A percentile compares a stretch with the other conserved stretches of the same genome.
phyloP scores from a whole-genome alignment of 2,329 filamentous ascomycete genomes.

The Aureobasidium leucospermi region DNA sequence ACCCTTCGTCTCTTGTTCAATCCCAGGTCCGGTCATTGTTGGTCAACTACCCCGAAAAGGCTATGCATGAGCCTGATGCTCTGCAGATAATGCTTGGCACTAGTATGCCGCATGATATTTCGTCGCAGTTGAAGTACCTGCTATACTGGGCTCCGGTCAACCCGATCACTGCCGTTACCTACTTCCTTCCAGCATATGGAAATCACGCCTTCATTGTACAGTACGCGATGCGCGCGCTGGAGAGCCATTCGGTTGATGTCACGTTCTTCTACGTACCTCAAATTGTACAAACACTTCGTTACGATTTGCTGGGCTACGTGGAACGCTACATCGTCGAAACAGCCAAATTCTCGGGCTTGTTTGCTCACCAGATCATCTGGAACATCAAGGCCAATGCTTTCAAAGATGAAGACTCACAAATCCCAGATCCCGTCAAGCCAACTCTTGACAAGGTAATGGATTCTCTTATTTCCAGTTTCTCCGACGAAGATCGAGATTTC shows the following conservation, averaged over 20 bases:
- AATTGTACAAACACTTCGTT: slow-evolving; percentile 89
- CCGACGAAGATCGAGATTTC: slow-evolving; percentile 68
- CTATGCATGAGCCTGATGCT: slow-evolving; percentile 71
- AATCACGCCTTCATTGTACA: slow-evolving; percentile 92
- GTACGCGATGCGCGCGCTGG: slow-evolving; percentile 90
- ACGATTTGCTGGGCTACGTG: slow-evolving; percentile 88
- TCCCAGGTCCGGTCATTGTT: slow-evolving; percentile 73
- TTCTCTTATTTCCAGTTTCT: slow-evolving; percentile 76
- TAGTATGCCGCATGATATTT: slow-evolving; percentile 68
- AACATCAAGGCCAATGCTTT: slow-evolving; percentile 99
- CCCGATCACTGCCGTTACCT: slow-evolving; percentile 84
- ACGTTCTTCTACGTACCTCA: slow-evolving; percentile 99
- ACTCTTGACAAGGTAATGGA: slow-evolving; percentile 85
- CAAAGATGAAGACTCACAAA: slow-evolving; percentile 88
- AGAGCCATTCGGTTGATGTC: slow-evolving; percentile 90
- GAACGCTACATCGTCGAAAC: slow-evolving; percentile 96
- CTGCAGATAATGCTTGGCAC: slow-evolving; percentile 74
- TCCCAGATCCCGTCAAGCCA: slow-evolving; percentile 90
- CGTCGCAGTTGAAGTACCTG: slow-evolving; percentile 83
- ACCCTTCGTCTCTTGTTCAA: slow-evolving; percentile 64
- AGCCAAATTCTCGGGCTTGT: slow-evolving; percentile 93
- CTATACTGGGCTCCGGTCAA: slow-evolving; percentile 91
- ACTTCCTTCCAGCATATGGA: slow-evolving; percentile 83
- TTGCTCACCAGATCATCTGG: slow-evolving; percentile 99
- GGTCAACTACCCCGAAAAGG: slow-evolving; percentile 76